Evolutionary conservation across 257 asterid species (phyloP).

Genomic region (Leptodermis oblonga): DNA sequence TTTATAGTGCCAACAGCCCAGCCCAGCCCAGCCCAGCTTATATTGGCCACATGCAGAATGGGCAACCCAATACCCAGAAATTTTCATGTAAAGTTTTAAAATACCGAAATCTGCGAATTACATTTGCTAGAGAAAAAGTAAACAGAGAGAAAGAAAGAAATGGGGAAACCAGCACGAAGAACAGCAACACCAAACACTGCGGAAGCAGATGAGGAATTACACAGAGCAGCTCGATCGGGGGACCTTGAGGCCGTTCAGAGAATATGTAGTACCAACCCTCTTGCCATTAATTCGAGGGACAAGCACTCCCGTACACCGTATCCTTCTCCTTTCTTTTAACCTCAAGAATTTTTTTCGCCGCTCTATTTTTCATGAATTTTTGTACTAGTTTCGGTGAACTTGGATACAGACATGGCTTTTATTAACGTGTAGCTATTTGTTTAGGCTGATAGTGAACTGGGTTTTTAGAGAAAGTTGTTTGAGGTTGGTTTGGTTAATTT

Average conservation of each 20-base stretch:
- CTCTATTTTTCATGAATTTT: background rate
- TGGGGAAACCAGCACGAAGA: slow-evolving; percentile 29
- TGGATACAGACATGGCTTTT: background rate
- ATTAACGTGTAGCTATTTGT: background rate
- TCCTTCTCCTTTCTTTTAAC: slow-evolving; percentile 19
- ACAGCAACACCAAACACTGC: slow-evolving; percentile 23
- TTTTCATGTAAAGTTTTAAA: too few species aligned
- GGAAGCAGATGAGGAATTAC: slow-evolving; percentile 45
- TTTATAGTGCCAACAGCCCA: too few species aligned
- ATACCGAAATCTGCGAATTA: too few species aligned
- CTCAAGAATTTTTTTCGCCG: background rate
- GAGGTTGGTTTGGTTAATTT: background rate
- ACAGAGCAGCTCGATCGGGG: slow-evolving; percentile 84
- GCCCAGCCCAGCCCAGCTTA: too few species aligned
- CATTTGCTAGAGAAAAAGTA: too few species aligned
- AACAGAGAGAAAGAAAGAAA: slow-evolving; percentile 1
- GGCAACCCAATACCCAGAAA: too few species aligned
- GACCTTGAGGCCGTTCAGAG: slow-evolving; percentile 63
- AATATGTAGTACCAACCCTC: slow-evolving; percentile 70
- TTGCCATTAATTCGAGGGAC: slow-evolving; percentile 79
- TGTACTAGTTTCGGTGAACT: background rate
- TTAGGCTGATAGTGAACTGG: background rate
- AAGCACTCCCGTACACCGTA: slow-evolving; percentile 98
- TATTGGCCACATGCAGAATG: background rate
- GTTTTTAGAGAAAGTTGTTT: background rate